Conservation (phyloP, 129 eudicot genomes). For the Saposhnikovia divaricata region DNA sequence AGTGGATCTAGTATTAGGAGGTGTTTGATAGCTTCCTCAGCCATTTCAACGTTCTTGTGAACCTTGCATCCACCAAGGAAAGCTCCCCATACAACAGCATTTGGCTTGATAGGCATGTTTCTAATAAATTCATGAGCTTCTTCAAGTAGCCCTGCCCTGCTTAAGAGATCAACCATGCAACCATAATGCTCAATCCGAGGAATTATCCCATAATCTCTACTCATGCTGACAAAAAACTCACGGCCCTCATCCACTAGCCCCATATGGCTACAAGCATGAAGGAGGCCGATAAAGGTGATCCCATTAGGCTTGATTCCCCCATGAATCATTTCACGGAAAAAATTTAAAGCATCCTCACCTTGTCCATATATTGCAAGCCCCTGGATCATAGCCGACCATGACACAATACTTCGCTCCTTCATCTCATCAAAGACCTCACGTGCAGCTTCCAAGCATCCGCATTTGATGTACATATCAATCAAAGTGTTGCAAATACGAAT, state of each 20-base stretch:
- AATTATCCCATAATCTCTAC: conserved; percentile 24
- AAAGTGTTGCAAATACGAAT: conserved; percentile 35
- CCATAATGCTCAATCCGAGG: conserved; percentile 43
- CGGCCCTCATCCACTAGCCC: conserved; percentile 39
- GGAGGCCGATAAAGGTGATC: conserved; percentile 41
- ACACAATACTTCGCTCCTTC: conserved; percentile 24
- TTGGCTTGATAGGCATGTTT: conserved; percentile 31
- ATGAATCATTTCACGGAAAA: conserved; percentile 32
- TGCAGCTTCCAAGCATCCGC: conserved; percentile 46
- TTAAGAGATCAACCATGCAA: conserved; percentile 49
- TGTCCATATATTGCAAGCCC: conserved; percentile 43
- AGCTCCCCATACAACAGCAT: conserved; percentile 49
- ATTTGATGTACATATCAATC: conserved; percentile 59
- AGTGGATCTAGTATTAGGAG: conserved; percentile 33
- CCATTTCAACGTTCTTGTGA: conserved; percentile 41
- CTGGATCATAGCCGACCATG: conserved; percentile 51
- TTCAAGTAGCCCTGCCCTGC: conserved; percentile 35
- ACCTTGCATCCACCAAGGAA: conserved; percentile 46
- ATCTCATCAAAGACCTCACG: conserved; percentile 28
- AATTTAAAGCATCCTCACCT: conserved; percentile 32
- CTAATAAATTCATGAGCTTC: conserved; percentile 36
- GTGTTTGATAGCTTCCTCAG: conserved; percentile 48
- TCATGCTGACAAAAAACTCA: conserved; percentile 27
- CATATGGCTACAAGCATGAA: conserved; percentile 53
- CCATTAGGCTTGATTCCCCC: conserved; percentile 30